Percentiles rank a stretch among this genome's conserved stretches.
phyloP scores from a whole-genome alignment of 1,139 yeast genomes.

The Yamadazyma dendronema region DNA sequence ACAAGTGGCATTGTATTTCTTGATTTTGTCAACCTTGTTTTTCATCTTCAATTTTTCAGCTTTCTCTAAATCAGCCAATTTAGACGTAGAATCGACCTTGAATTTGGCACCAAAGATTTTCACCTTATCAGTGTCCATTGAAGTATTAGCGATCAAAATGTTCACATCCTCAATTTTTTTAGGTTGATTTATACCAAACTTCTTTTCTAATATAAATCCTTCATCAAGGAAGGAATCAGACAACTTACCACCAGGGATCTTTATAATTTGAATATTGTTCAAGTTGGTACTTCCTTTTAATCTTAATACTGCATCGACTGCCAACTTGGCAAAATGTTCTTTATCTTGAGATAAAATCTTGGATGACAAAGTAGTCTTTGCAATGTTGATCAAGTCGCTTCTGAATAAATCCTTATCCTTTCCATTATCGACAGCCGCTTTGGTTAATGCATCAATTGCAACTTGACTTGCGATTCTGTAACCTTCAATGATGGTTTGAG shows the following conservation, averaged over 20 bases:
- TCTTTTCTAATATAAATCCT: constrained; percentile 88
- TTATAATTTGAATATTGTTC: constrained; percentile 91
- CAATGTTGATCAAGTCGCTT: constrained; percentile 78
- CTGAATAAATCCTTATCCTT: constrained; percentile 62
- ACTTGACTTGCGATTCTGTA: constrained; percentile 83
- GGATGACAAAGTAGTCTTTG: constrained; percentile 90
- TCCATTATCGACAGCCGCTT: constrained; percentile 75
- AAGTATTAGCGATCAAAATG: constrained; percentile 89
- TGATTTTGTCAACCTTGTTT: constrained; percentile 81
- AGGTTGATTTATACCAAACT: constrained; percentile 93
- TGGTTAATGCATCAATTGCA: constrained; percentile 77
- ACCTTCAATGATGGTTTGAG: constrained; percentile 97
- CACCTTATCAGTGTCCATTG: constrained; percentile 97
- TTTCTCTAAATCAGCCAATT: constrained; percentile 91
- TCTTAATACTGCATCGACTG: constrained; percentile 92
- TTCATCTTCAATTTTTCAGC: constrained; percentile 96
- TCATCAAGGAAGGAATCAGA: constrained; percentile 93
- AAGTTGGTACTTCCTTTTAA: constrained; percentile 92
- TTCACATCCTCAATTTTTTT: constrained; percentile 79
- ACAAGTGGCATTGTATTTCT: constrained; percentile 78
- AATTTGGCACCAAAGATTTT: constrained; percentile 97
- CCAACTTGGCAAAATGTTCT: constrained; percentile 81
- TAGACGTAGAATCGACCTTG: constrained; percentile 92
- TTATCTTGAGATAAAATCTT: constrained; percentile 94
- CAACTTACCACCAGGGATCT: constrained; percentile 89